Conservation (phyloP, 495 filamentous ascomycete genomes). For the Aspergillus diversus region DNA sequence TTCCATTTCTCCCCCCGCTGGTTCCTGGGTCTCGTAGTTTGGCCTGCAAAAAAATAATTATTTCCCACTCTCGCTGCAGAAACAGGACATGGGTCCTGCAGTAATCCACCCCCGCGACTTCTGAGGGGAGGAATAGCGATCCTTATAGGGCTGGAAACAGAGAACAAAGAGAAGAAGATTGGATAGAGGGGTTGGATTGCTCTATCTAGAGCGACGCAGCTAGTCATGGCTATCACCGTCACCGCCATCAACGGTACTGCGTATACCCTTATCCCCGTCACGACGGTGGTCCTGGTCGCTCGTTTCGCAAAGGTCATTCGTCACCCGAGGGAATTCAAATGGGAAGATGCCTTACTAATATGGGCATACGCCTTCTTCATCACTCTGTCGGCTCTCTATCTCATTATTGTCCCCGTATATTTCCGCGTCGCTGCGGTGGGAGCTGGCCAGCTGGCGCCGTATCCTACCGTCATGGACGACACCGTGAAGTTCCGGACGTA, state of each 20-base stretch:
- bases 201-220: neutral
- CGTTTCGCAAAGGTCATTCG: conserved; percentile 22
- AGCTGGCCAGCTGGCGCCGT: conserved; percentile 18
- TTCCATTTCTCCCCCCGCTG: too few relatives aligned
- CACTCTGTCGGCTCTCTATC: conserved; percentile 38
- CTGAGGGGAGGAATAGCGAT: too few relatives aligned
- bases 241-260: conserved; percentile 3
- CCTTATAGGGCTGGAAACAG: too few relatives aligned
- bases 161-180: too few relatives aligned
- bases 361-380: conserved; percentile 36
- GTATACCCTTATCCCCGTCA: neutral
- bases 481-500: conserved; percentile 31
- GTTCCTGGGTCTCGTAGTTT: too few relatives aligned
- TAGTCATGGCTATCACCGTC: neutral
- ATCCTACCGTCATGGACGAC: conserved; percentile 31
- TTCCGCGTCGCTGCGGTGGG: conserved; percentile 26
- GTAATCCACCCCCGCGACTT: too few relatives aligned
- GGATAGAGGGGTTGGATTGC: neutral
- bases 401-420: conserved; percentile 35
- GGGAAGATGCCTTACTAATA: conserved; percentile 36
- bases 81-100: too few relatives aligned
- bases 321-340: conserved; percentile 3
- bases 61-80: too few relatives aligned
- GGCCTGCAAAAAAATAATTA: too few relatives aligned
- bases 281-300: conserved; percentile 23